These are phyloP conservation scores for Russula sp. DNA, from an alignment of 768 basidiomycete genomes.

Conservation along the genomic window DNA sequence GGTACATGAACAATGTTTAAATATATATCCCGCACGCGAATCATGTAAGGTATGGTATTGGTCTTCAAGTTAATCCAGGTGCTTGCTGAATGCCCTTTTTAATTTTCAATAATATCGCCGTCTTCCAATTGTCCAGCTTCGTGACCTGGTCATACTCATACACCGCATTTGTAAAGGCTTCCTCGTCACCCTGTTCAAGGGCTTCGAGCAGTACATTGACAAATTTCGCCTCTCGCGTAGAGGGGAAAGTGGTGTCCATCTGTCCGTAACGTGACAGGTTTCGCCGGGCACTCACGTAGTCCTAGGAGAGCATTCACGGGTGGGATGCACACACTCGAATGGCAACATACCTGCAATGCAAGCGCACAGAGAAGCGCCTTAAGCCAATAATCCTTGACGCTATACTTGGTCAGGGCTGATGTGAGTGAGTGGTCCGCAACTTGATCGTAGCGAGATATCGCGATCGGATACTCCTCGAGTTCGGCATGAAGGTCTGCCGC, in stretches of 20 bases:
- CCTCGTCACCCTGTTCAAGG: slow-evolving; percentile 62
- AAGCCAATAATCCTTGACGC: slow-evolving; percentile 97
- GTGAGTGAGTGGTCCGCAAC: slow-evolving; percentile 80
- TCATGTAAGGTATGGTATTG: background rate
- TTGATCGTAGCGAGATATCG: slow-evolving; percentile 84
- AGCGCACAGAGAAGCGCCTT: slow-evolving; percentile 81
- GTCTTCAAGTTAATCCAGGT: slow-evolving; percentile 29
- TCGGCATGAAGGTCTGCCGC: slow-evolving; percentile 94
- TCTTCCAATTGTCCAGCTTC: slow-evolving; percentile 97
- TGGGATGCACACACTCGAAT: background rate
- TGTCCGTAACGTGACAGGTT: slow-evolving; percentile 71
- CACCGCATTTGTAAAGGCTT: slow-evolving; percentile 77
- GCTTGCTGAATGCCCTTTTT: slow-evolving; percentile 73
- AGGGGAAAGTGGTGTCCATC: slow-evolving; percentile 80
- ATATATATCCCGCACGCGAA: background rate
- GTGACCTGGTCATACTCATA: slow-evolving; percentile 88
- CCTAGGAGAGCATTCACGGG: slow-evolving; percentile 42
- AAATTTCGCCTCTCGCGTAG: slow-evolving; percentile 92
- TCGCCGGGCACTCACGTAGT: slow-evolving; percentile 74
- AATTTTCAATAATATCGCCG: slow-evolving; percentile 80
- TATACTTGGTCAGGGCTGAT: slow-evolving; percentile 91
- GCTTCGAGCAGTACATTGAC: slow-evolving; percentile 72
- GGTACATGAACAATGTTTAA: background rate
- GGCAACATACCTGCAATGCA: slow-evolving; percentile 66
- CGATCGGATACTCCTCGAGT: slow-evolving; percentile 75